Evolutionary conservation across 1,284 basidiomycete genomes (phyloP).

Genomic region (Vanrija sp.): DNA sequence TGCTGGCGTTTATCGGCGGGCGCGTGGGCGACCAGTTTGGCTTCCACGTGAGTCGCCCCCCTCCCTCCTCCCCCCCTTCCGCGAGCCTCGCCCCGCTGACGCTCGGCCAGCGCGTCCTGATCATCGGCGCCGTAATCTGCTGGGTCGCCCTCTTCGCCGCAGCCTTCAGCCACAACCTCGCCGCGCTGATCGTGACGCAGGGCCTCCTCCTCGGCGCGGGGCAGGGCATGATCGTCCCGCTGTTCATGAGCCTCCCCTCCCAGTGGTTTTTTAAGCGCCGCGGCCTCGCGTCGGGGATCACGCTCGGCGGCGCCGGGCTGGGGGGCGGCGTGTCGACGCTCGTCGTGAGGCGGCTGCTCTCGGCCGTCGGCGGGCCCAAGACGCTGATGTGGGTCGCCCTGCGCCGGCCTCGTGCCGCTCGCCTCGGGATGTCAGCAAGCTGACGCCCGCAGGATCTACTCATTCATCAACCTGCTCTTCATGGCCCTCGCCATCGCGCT

Average conservation of each 20-base stretch:
- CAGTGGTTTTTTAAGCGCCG: slow-evolving; percentile 40
- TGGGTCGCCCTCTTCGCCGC: slow-evolving; percentile 25
- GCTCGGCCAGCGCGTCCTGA: slow-evolving; percentile 15
- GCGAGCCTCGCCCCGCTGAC: background rate
- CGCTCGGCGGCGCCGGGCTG: slow-evolving; percentile 37
- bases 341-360: slow-evolving; percentile 26
- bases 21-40: slow-evolving; percentile 18
- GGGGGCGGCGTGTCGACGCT: slow-evolving; percentile 27
- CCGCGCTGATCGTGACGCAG: slow-evolving; percentile 12
- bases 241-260: slow-evolving; percentile 39
- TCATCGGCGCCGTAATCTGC: slow-evolving; percentile 16
- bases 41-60: slow-evolving; percentile 26
- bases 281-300: slow-evolving; percentile 34
- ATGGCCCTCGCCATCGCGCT: slow-evolving; percentile 24
- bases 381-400: slow-evolving; percentile 27
- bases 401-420: background rate
- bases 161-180: slow-evolving; percentile 5
- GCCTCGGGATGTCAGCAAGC: background rate
- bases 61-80: background rate
- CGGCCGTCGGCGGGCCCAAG: slow-evolving; percentile 23
- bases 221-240: slow-evolving; percentile 29
- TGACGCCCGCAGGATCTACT: slow-evolving; percentile 27
- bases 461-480: slow-evolving; percentile 27
- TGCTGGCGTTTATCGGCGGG: slow-evolving; percentile 8
- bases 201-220: slow-evolving; percentile 32